A percentile compares a stretch with the other conserved stretches of the same genome.
These are phyloP conservation scores for Diaporthe helianthi DNA, from an alignment of 2,329 filamentous ascomycete species.

Conservation along the genomic window DNA sequence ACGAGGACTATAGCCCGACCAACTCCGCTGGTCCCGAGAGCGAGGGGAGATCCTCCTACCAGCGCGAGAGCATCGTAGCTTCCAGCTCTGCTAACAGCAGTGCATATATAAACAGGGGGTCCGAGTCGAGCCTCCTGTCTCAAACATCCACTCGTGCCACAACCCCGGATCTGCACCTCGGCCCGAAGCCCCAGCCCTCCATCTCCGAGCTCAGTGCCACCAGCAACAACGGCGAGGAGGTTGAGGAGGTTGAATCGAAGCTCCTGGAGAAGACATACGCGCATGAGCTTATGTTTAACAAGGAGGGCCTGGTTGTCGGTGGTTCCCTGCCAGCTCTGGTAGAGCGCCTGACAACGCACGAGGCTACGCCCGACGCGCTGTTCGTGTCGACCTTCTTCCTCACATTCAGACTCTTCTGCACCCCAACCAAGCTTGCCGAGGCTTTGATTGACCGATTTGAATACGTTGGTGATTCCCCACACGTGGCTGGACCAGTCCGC, in stretches of 20 bases:
- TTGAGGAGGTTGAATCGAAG: conserved; percentile 79
- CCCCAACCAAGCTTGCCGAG: conserved; percentile 78
- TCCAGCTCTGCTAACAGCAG: conserved; percentile 81
- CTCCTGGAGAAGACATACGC: conserved; percentile 92
- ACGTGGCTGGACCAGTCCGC: conserved; percentile 80
- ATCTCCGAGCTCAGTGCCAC: conserved; percentile 72
- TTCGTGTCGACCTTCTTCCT: conserved; percentile 97
- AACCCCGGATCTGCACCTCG: conserved; percentile 73
- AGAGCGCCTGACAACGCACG: conserved; percentile 92
- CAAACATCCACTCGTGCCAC: conserved; percentile 87
- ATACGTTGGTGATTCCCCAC: conserved; percentile 81
- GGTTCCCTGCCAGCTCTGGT: conserved; percentile 89
- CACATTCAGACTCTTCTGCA: conserved; percentile 92
- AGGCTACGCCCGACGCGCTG: conserved; percentile 87
- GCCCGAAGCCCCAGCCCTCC: conserved; percentile 65
- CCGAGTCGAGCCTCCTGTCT: conserved; percentile 80
- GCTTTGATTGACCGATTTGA: conserved; percentile 91
- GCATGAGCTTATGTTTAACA: conserved; percentile 91
- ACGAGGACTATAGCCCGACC: conserved; percentile 57
- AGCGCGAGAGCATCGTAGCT: conserved; percentile 74
- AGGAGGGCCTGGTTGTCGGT: conserved; percentile 92
- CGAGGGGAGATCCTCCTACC: conserved; percentile 60
- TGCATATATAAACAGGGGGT: conserved; percentile 81
- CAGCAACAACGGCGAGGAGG: conserved; percentile 75
- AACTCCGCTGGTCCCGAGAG: conserved; percentile 53